These are phyloP conservation scores for Candida peoriensis DNA, from an alignment of 805 yeast genomes.

Conservation along the genomic window DNA sequence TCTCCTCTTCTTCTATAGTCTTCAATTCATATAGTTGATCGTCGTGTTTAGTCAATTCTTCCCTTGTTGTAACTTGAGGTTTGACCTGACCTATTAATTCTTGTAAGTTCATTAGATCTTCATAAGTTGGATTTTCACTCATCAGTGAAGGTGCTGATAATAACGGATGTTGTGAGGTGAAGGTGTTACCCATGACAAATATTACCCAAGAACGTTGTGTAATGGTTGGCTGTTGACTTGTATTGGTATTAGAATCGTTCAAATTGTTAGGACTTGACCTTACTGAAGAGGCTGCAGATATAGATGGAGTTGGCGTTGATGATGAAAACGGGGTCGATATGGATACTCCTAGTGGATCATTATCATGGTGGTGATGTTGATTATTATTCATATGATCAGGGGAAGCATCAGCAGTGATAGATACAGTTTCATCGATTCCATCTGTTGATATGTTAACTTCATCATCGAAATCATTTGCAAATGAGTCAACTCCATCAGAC, in stretches of 20 bases:
- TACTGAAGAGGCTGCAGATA: not conserved
- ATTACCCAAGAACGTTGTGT: conserved; percentile 52
- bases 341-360: no score
- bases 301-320: not conserved
- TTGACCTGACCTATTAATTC: conserved; percentile 42
- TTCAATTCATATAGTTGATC: conserved; percentile 24
- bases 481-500: conserved; percentile 5
- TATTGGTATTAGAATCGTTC: not conserved
- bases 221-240: not conserved
- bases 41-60: conserved; percentile 37
- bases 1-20: not conserved
- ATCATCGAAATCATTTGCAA: conserved; percentile 7
- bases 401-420: no score
- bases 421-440: not conserved
- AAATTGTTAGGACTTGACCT: no score
- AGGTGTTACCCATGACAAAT: conserved; percentile 54
- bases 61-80: conserved; percentile 37
- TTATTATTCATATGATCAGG: no score
- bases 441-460: conserved; percentile 13
- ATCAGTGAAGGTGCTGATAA: conserved; percentile 41
- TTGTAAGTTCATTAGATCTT: conserved; percentile 43
- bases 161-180: conserved; percentile 43
- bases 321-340: no score
- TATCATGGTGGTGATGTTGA: no score
- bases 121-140: conserved; percentile 46